These are phyloP conservation scores for Diutina siamensis DNA, from an alignment of 1,139 yeast species.

Conservation along the genomic window DNA sequence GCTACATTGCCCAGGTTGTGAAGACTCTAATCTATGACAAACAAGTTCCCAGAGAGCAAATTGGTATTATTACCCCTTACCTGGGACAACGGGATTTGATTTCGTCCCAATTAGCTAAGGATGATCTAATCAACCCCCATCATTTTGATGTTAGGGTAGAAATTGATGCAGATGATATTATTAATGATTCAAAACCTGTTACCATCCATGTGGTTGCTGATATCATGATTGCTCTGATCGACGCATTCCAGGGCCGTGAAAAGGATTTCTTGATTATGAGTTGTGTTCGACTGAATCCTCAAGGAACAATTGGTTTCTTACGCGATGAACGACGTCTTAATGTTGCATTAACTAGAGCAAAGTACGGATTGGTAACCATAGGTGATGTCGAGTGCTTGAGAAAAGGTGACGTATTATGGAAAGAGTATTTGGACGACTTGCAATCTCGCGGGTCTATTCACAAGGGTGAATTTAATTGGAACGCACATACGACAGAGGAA, in stretches of 20 bases:
- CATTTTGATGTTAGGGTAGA: conserved; percentile 37
- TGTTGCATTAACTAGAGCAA: conserved; percentile 56
- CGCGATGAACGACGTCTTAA: conserved; percentile 46
- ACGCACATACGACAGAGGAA: too few species aligned
- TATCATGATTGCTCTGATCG: conserved; percentile 58
- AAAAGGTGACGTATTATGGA: conserved; percentile 42
- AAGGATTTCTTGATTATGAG: conserved; percentile 48
- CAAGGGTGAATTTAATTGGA: neutral
- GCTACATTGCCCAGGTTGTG: conserved; percentile 32
- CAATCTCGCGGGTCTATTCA: neutral
- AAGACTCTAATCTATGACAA: conserved; percentile 43
- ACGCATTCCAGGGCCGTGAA: conserved; percentile 60
- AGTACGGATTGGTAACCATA: conserved; percentile 40
- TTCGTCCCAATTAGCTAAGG: conserved; percentile 36
- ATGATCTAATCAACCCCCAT: conserved; percentile 45
- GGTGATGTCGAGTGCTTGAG: conserved; percentile 45
- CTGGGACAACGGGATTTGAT: conserved; percentile 61
- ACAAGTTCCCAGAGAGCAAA: conserved; percentile 35
- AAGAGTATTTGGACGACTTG: conserved; percentile 27
- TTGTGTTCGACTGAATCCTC: conserved; percentile 45
- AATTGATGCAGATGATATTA: conserved; percentile 44
- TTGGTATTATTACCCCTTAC: conserved; percentile 63
- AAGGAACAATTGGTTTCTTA: conserved; percentile 45
- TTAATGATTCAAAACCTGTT: conserved; percentile 36
- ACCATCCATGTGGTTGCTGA: conserved; percentile 53